Evolutionary conservation across 371 early-diverging fungal genomes (phyloP).

Genomic region (Mortierella sp.): DNA sequence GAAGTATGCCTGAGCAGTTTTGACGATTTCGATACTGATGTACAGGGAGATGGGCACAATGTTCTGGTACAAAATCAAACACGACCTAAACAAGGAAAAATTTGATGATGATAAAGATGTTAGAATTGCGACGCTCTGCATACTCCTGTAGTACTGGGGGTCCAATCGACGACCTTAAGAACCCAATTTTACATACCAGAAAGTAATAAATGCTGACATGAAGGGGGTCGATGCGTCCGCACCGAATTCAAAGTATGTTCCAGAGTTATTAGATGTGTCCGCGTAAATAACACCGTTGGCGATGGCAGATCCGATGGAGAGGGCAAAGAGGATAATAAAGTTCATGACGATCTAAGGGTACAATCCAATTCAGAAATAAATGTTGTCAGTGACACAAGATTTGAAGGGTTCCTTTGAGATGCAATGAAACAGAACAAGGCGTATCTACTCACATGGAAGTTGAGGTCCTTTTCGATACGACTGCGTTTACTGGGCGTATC

Average conservation of each 20-base stretch:
- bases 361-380: background rate
- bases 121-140: background rate
- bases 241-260: slow-evolving; percentile 55
- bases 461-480: slow-evolving; percentile 94
- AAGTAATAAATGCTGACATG: slow-evolving; percentile 59
- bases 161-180: background rate
- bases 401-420: background rate
- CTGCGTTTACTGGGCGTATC: slow-evolving; percentile 95
- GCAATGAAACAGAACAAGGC: background rate
- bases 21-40: slow-evolving; percentile 95
- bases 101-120: background rate
- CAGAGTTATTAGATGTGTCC: slow-evolving; percentile 56
- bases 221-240: slow-evolving; percentile 48
- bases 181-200: slow-evolving; percentile 48
- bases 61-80: slow-evolving; percentile 82
- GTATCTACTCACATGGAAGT: slow-evolving; percentile 82
- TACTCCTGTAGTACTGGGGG: background rate
- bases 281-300: slow-evolving; percentile 71
- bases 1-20: slow-evolving; percentile 83
- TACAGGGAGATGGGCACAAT: slow-evolving; percentile 97
- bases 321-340: slow-evolving; percentile 69
- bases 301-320: slow-evolving; percentile 75
- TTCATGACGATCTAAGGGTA: slow-evolving; percentile 64
- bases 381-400: background rate
- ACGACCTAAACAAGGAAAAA: slow-evolving; percentile 63